Conservation (phyloP, 2,329 filamentous ascomycete species). For the Neoscytalidium dimidiatum region DNA sequence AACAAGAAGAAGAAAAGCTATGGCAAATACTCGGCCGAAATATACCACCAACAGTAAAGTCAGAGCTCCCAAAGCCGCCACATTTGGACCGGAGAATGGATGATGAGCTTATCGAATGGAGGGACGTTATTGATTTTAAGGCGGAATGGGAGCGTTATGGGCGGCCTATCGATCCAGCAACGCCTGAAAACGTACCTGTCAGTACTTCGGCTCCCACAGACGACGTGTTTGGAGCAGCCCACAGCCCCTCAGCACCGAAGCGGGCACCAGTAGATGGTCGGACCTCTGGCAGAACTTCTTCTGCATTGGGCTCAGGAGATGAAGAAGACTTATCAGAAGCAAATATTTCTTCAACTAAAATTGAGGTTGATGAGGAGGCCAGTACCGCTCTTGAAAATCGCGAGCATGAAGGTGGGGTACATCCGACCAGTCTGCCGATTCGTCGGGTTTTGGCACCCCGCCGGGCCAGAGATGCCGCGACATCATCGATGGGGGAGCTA, state of each 20-base stretch:
- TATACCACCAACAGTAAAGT: conserved; percentile 26
- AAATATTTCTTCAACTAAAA: neutral
- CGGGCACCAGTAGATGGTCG: neutral
- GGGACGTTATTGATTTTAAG: conserved; percentile 46
- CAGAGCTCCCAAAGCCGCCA: conserved; percentile 27
- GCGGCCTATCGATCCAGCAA: conserved; percentile 21
- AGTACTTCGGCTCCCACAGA: neutral
- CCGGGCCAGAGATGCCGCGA: neutral
- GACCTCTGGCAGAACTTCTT: neutral
- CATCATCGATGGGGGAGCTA: neutral
- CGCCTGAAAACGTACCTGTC: neutral
- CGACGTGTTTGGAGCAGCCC: neutral
- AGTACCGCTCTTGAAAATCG: neutral
- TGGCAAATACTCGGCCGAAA: conserved; percentile 45
- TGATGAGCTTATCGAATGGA: conserved; percentile 50
- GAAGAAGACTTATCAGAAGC: neutral
- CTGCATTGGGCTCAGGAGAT: neutral
- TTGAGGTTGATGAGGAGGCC: neutral
- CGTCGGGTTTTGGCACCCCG: neutral
- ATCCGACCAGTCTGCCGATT: neutral
- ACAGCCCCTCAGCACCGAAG: neutral
- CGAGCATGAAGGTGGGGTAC: neutral
- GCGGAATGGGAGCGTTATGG: conserved; percentile 52
- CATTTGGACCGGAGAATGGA: conserved; percentile 34
- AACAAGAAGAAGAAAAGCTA: conserved; percentile 48